These are phyloP conservation scores for Crithidia expoeki DNA, from an alignment of 208 protist genomes.

Conservation along the genomic window DNA sequence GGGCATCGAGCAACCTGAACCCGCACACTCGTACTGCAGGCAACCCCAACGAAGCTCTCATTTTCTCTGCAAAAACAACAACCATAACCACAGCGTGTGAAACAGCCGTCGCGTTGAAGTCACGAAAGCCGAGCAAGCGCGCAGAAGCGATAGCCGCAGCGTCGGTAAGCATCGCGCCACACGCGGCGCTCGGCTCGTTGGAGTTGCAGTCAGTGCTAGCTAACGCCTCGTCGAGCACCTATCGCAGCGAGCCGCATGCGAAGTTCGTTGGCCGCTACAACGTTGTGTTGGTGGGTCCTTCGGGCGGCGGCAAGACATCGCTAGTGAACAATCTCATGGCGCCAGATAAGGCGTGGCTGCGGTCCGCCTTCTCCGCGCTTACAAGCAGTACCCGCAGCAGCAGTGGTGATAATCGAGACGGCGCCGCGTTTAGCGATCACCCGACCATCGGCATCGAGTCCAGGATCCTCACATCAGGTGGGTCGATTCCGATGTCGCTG, in stretches of 20 bases:
- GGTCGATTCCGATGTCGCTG: conserved; percentile 41
- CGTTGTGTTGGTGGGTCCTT: conserved; percentile 68
- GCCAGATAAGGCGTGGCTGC: conserved; percentile 47
- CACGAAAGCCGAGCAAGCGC: conserved; percentile 20
- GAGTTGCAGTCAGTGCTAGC: conserved; percentile 24
- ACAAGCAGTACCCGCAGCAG: conserved; percentile 6
- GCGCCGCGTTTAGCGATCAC: neutral
- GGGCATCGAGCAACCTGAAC: neutral
- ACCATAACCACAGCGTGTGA: neutral
- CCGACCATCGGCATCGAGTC: conserved; percentile 43
- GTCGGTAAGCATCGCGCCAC: neutral
- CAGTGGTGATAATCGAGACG: neutral
- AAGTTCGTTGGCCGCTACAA: conserved; percentile 67
- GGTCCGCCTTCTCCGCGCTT: conserved; percentile 44
- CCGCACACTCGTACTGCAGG: no score
- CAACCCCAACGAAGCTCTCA: no score
- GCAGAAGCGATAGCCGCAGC: neutral
- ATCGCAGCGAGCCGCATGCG: conserved; percentile 27
- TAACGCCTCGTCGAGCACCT: neutral
- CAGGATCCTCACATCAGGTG: conserved; percentile 19
- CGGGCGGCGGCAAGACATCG: conserved; percentile 61
- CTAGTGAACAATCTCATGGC: conserved; percentile 61
- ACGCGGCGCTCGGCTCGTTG: neutral
- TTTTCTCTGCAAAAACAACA: no score
- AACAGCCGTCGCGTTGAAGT: neutral